Conservation (phyloP, 2,329 filamentous ascomycete genomes). For the Diaporthe humulicola region DNA sequence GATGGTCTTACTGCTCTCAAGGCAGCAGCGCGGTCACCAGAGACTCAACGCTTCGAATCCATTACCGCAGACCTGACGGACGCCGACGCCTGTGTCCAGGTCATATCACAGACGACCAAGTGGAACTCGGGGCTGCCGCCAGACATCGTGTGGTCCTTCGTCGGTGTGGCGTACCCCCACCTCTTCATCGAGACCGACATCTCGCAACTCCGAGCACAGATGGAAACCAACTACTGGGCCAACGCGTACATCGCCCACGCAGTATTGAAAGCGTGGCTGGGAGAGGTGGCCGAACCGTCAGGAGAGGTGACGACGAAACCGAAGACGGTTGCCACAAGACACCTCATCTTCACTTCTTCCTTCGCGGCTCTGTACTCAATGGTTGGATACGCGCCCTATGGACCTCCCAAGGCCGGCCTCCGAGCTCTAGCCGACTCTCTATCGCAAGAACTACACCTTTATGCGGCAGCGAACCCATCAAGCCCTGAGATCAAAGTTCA, state of each 20-base stretch:
- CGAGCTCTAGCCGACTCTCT: conserved; percentile 74
- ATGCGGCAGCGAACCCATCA: conserved; percentile 47
- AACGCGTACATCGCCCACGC: conserved; percentile 55
- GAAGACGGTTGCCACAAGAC: conserved; percentile 54
- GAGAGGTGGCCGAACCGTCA: neutral
- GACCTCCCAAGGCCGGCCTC: conserved; percentile 76
- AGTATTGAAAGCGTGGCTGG: conserved; percentile 48
- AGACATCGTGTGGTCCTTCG: conserved; percentile 51
- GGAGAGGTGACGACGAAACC: neutral
- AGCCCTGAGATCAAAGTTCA: conserved; percentile 67
- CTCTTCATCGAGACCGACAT: conserved; percentile 54
- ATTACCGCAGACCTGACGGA: neutral
- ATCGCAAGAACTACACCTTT: conserved; percentile 67
- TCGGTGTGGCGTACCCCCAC: conserved; percentile 70
- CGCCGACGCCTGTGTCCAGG: neutral
- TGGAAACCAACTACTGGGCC: conserved; percentile 57
- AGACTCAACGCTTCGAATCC: neutral
- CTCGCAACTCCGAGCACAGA: conserved; percentile 50
- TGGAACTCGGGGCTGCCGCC: conserved; percentile 1
- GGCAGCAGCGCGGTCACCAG: neutral
- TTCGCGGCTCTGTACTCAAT: conserved; percentile 72
- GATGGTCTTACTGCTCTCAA: neutral
- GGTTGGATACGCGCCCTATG: conserved; percentile 75
- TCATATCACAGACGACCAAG: neutral
- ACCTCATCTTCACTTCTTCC: conserved; percentile 78